Evolutionary conservation across 2,329 filamentous ascomycete species (phyloP), one percentile per base, ranked within the genome.

Genomic region (Graphium sp.): DNA sequence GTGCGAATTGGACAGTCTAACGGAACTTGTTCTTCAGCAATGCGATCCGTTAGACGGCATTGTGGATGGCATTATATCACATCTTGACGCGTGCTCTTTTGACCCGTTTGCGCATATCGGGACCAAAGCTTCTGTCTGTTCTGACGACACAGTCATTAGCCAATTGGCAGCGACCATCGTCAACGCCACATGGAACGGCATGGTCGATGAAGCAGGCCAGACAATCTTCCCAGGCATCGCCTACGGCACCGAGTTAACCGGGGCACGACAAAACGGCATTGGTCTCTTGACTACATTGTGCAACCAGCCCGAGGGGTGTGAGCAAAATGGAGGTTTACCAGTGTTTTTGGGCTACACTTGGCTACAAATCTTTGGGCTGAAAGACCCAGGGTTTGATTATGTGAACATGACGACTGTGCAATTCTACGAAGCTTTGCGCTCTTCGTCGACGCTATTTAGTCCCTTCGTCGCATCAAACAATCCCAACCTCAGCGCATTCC

Each of bases 21-120:
- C 35, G 3, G 44, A 42, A 0, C 57, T 60, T 24, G 55, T 60
- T 5, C 34, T 61, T 22, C 35, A 39, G n/a, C 52, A 59, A 24
- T 68, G 65, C 36, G 63, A 68, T 37, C 37, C 35, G 6, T 49
- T 55, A 18, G 62, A 66, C 37, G 60, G 61, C 7, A 41, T 61
- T 2, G 40, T 45, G 4, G 62, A 67, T 35, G 47, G 45, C 15
- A 58, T 66, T 30, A 50, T 68, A 23, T 52, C 48, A 29, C 49
- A 53, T 15, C 53, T 60, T 0, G 40, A 49, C 5, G 43, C 45
- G 21, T 64, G 62, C 41, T 31, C 41, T 13, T 50, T 55, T 25
- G 44, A 54, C 21, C 45, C 29, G 2, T 31, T 20, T 15, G 12
- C 5, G 8, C 23, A 21, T 2, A 24, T 31, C 10, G 29, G 54